A percentile compares a stretch with the other conserved stretches of the same genome.
Conservation (phyloP, 2,329 filamentous ascomycete species). For the Aspergillus sp. region DNA sequence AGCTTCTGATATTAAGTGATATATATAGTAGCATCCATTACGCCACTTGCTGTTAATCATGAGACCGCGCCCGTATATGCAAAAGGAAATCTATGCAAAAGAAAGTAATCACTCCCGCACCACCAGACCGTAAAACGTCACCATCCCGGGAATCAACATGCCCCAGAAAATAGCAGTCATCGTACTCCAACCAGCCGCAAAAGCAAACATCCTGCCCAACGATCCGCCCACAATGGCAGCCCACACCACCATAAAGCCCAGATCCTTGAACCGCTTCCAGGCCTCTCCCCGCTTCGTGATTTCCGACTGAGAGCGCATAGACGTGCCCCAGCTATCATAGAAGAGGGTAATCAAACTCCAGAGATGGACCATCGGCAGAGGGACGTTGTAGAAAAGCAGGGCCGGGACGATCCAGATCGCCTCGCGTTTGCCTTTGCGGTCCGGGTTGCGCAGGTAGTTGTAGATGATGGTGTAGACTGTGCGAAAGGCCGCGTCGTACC, state of each 20-base stretch:
- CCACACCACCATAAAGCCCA: slow-evolving; percentile 30
- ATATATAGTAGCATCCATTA: too few species aligned
- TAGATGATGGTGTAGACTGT: slow-evolving; percentile 27
- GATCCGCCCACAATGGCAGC: slow-evolving; percentile 27
- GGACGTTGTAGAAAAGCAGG: slow-evolving; percentile 34
- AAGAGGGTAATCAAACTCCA: slow-evolving; percentile 35
- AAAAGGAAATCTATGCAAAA: neutral
- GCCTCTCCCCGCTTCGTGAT: slow-evolving; percentile 19
- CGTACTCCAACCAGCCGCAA: slow-evolving; percentile 14
- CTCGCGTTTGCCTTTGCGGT: slow-evolving; percentile 14
- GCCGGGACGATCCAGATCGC: slow-evolving; percentile 24
- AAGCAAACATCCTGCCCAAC: slow-evolving; percentile 13
- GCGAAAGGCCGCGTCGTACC: slow-evolving; percentile 26
- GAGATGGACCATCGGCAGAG: slow-evolving; percentile 33
- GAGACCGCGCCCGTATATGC: neutral
- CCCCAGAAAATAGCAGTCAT: slow-evolving; percentile 15
- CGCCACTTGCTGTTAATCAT: too few species aligned
- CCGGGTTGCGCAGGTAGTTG: slow-evolving; percentile 28
- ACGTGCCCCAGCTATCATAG: slow-evolving; percentile 35
- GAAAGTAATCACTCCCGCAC: slow-evolving; percentile 6
- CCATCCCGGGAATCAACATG: slow-evolving; percentile 10
- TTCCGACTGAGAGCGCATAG: slow-evolving; percentile 31
- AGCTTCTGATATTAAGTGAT: too few species aligned
- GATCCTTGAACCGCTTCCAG: slow-evolving; percentile 25
- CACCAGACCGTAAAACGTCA: slow-evolving; percentile 18